Evolutionary conservation across 805 yeast species (phyloP), one percentile per base, ranked within the genome.

Genomic region (Pichia ethanolica): DNA sequence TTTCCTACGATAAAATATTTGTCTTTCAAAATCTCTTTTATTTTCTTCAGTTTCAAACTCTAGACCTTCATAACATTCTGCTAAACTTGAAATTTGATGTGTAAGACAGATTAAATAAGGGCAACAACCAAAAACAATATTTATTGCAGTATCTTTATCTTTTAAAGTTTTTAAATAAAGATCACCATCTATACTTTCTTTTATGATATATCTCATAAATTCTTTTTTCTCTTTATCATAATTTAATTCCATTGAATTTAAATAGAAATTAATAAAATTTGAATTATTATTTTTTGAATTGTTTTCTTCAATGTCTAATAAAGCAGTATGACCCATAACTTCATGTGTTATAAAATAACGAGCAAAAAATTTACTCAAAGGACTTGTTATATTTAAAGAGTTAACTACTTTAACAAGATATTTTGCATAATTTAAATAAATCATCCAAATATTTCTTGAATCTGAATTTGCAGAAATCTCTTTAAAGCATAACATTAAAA

Each of bases 321-420:
- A 69, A 3, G 70, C 72, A 0, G 75, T 71, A 40, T 69, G 71
- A 4, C 73, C 71, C 72, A 72, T 67, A 3, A 72, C 69, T 48
- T 72, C 75, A 53, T 72, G 75, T 11, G 69, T 60, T 5, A 69
- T 62, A 50, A 72, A 67, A 51, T 71, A 71, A 25, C 72, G 51
- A 5, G 67, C 59, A 49, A 70, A 69, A 45, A 71, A 71, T 32
- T 56, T 62, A 10, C 63, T 64, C 47, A 71, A 54, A 1, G 72
- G 69, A 13, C 32, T 39, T 9, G 32, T 26, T 25, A 30, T 33
- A 39, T 39, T 27, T 14, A 39, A 39, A 35, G 64, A 61, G 33
- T 59, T 54, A 9, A 63, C 53, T 8, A 64, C 63, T 44, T 57
- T 62, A 39, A 70, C 50, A 32, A 69, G 63, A 14, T 58, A 60